Conservation (phyloP, 129 eudicot genomes). For the sunflower (Helianthus annuus) region DNA sequence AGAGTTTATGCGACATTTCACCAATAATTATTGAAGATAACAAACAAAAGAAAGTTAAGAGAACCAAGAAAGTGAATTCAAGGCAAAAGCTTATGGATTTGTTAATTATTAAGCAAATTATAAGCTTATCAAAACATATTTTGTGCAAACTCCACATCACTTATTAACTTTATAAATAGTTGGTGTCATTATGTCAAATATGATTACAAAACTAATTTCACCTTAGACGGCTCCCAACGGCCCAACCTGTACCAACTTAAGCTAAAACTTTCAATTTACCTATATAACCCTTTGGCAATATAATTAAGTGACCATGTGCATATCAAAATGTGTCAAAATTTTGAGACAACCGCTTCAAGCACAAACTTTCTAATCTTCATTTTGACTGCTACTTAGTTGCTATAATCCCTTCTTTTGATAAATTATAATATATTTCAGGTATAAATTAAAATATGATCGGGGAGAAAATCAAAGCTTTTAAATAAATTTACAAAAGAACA, state of each 20-base stretch:
- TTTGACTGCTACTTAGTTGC: conserved; percentile 1
- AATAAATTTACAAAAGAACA: no score
- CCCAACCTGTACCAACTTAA: no score
- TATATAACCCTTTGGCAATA: background rate
- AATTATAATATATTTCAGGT: background rate
- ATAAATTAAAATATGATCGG: no score
- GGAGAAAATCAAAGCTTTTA: no score
- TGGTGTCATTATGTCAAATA: no score
- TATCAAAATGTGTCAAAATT: background rate
- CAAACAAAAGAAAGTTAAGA: background rate
- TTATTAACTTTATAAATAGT: no score
- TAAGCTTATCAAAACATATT: background rate
- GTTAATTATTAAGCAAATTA: background rate
- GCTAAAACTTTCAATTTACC: background rate
- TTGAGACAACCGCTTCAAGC: background rate
- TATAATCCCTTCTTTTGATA: background rate
- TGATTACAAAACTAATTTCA: no score
- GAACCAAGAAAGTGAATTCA: background rate
- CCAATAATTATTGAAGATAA: background rate
- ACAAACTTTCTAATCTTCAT: background rate
- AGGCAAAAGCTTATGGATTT: background rate
- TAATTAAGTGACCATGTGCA: background rate
- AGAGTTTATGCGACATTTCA: background rate
- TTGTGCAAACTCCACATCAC: background rate
- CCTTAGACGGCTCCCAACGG: no score